phyloP scores from a whole-genome alignment of 495 filamentous ascomycete genomes.

The Trichoderma orchidacearum region DNA sequence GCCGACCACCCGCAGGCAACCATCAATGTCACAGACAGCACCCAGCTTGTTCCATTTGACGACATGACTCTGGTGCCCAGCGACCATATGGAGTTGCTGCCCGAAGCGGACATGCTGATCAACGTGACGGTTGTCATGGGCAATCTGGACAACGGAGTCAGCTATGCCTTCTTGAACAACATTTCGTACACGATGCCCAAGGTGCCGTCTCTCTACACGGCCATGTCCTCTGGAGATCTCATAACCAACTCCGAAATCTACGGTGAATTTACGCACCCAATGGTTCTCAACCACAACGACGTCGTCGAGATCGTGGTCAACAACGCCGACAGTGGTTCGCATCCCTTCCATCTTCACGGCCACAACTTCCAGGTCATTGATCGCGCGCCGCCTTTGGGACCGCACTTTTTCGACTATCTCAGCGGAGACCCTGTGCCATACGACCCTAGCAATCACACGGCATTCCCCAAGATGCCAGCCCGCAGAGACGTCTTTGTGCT shows the following conservation, averaged over 20 bases:
- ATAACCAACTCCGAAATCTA: slow-evolving; percentile 47
- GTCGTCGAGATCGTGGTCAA: slow-evolving; percentile 59
- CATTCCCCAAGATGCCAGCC: slow-evolving; percentile 36
- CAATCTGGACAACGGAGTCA: slow-evolving; percentile 47
- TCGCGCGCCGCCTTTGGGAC: slow-evolving; percentile 43
- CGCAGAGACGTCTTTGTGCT: slow-evolving; percentile 36
- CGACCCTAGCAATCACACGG: slow-evolving; percentile 31
- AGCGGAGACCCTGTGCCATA: slow-evolving; percentile 22
- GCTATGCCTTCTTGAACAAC: slow-evolving; percentile 48
- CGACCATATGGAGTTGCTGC: slow-evolving; percentile 35
- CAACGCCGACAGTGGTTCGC: slow-evolving; percentile 43
- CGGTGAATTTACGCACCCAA: slow-evolving; percentile 34
- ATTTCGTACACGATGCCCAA: slow-evolving; percentile 50
- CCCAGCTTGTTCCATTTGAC: slow-evolving; percentile 45
- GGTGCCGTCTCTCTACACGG: slow-evolving; percentile 52
- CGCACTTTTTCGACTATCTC: slow-evolving; percentile 21
- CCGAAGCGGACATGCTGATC: slow-evolving; percentile 35
- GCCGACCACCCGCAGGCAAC: slow-evolving; percentile 15
- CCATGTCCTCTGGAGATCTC: slow-evolving; percentile 37
- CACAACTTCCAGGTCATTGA: slow-evolving; percentile 51
- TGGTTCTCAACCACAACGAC: slow-evolving; percentile 39
- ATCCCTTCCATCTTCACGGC: slow-evolving; percentile 34
- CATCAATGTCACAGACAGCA: slow-evolving; percentile 9
- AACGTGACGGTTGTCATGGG: slow-evolving; percentile 44
- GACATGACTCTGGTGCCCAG: slow-evolving; percentile 50